These are phyloP conservation scores for Fusarium staphyleae DNA, from an alignment of 2,329 filamentous ascomycete genomes.

Conservation along the genomic window DNA sequence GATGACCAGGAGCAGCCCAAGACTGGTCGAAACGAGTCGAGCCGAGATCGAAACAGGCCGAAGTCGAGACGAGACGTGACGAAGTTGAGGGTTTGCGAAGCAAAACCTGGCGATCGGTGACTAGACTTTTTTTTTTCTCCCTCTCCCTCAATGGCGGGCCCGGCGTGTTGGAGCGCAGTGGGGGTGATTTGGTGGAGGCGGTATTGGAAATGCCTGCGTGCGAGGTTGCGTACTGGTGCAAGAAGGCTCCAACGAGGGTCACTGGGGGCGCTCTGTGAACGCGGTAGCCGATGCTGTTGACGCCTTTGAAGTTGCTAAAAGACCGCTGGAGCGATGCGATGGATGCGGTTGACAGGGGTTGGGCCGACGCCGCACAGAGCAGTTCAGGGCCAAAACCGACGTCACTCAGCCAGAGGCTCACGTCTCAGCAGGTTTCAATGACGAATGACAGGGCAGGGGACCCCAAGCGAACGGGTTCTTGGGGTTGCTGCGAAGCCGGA, in stretches of 20 bases:
- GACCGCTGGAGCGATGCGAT: constrained; percentile 5
- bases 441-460: constrained; percentile 28
- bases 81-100: constrained; percentile 31
- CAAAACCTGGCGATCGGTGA: constrained; percentile 24
- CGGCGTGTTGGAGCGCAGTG: constrained; percentile 32
- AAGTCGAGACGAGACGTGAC: constrained; percentile 17
- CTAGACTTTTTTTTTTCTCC: constrained; percentile 29
- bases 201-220: constrained; percentile 37
- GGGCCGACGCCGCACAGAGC: too few relatives aligned
- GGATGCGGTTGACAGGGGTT: too few relatives aligned
- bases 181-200: constrained; percentile 29
- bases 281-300: constrained; percentile 20
- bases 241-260: constrained; percentile 7
- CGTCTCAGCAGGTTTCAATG: constrained; percentile 22
- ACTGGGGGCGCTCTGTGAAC: constrained; percentile 9
- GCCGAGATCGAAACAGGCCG: constrained; percentile 23
- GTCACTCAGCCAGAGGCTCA: constrained; percentile 26
- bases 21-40: constrained; percentile 28
- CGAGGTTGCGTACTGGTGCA: constrained; percentile 17
- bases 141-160: constrained; percentile 32
- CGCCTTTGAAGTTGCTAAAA: constrained; percentile 1
- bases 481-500: constrained; percentile 23
- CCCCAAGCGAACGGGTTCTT: too few relatives aligned
- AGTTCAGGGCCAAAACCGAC: constrained; percentile 24
- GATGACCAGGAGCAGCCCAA: constrained; percentile 15